Evolutionary conservation across 768 basidiomycete genomes (phyloP).

Genomic region (Amanita jacksonii): DNA sequence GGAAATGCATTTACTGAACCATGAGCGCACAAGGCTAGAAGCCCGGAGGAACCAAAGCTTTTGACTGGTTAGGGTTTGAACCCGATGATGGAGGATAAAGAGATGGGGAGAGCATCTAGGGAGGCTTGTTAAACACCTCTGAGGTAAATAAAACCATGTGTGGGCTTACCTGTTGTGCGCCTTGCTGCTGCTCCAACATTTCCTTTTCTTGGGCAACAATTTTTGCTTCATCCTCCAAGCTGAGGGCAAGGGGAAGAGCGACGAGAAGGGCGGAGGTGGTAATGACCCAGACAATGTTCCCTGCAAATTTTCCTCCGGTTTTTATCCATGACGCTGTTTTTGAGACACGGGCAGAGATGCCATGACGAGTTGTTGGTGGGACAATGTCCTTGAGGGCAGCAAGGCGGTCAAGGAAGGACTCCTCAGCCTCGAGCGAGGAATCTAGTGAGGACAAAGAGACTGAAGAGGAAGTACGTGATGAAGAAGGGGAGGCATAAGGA

Average conservation of each 20-base stretch:
- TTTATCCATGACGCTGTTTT: slow-evolving; percentile 57
- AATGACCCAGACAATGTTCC: slow-evolving; percentile 90
- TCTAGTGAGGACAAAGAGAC: slow-evolving; percentile 74
- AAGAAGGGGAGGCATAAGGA: slow-evolving; percentile 67
- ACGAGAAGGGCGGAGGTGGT: slow-evolving; percentile 92
- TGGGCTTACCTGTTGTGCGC: slow-evolving; percentile 72
- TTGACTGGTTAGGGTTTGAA: slow-evolving; percentile 29
- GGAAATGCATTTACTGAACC: not conserved
- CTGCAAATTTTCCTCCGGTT: slow-evolving; percentile 60
- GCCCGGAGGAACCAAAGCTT: slow-evolving; percentile 75
- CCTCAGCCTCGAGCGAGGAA: slow-evolving; percentile 63
- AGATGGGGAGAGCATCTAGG: slow-evolving; percentile 67
- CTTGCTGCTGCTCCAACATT: slow-evolving; percentile 87
- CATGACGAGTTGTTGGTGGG: slow-evolving; percentile 80
- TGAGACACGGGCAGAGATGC: slow-evolving; percentile 51
- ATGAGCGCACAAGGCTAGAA: slow-evolving; percentile 38
- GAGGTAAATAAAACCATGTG: slow-evolving; percentile 8
- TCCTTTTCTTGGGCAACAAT: slow-evolving; percentile 92
- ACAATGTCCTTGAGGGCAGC: slow-evolving; percentile 93
- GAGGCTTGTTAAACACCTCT: slow-evolving; percentile 11
- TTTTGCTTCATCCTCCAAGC: slow-evolving; percentile 93
- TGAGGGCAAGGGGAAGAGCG: slow-evolving; percentile 86
- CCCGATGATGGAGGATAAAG: slow-evolving; percentile 38
- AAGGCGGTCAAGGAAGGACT: slow-evolving; percentile 82
- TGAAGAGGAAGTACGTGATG: slow-evolving; percentile 62